Evolutionary conservation across 140 eudicot species (phyloP).

Genomic region (Artemisia princeps): DNA sequence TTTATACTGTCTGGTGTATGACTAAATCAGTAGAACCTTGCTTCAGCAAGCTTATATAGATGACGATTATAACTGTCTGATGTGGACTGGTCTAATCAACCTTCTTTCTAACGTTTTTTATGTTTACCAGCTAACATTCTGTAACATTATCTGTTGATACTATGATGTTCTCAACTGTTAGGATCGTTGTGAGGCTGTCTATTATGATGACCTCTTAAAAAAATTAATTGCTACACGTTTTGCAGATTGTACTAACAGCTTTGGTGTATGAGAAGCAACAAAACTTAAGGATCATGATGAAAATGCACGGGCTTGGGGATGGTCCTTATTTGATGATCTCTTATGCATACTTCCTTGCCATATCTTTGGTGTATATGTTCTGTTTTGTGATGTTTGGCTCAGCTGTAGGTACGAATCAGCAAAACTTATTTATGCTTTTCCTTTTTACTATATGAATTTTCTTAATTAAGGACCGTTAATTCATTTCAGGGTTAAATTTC

Average conservation of each 20-base stretch:
- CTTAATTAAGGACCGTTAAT: background rate
- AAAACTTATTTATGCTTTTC: background rate
- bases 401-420: conserved; percentile 48
- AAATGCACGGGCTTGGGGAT: conserved; percentile 99
- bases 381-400: conserved; percentile 87
- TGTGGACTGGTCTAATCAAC: no score
- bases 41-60: no score
- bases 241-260: conserved; percentile 64
- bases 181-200: no score
- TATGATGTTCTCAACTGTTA: no score
- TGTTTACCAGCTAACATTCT: no score
- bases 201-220: no score
- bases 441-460: background rate
- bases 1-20: no score
- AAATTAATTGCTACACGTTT: background rate
- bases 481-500: conserved; percentile 65
- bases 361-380: conserved; percentile 72
- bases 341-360: conserved; percentile 78
- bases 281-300: conserved; percentile 90
- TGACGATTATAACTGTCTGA: no score
- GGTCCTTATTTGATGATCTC: conserved; percentile 96
- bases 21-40: no score
- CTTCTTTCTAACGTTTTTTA: no score
- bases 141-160: no score
- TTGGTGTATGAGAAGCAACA: conserved; percentile 89